phyloP scores from a whole-genome alignment of 2,329 filamentous ascomycete species.

The Ophiostoma sp. region DNA sequence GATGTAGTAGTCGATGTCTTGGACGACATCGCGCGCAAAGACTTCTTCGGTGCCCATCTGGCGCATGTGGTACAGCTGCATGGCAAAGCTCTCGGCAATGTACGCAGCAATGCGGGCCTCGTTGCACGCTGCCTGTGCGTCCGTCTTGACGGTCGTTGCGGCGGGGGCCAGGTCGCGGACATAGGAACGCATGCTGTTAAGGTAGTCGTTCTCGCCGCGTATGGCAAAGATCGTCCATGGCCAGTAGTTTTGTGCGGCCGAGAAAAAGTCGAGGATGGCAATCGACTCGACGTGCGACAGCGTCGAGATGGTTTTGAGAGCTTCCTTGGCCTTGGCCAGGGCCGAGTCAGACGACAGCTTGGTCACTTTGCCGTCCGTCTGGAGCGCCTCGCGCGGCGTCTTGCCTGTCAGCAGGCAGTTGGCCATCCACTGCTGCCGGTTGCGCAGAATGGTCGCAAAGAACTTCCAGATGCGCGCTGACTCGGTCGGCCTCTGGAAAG shows the following conservation, averaged over 20 bases:
- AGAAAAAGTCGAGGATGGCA: constrained; percentile 81
- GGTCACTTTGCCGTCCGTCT: constrained; percentile 52
- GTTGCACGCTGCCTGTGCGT: constrained; percentile 58
- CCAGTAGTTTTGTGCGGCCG: constrained; percentile 90
- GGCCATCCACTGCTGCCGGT: constrained; percentile 93
- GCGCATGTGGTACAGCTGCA: constrained; percentile 84
- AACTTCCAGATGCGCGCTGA: constrained; percentile 78
- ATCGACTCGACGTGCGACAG: constrained; percentile 67
- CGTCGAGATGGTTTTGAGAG: constrained; percentile 64
- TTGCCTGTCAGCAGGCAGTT: constrained; percentile 88
- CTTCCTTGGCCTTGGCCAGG: constrained; percentile 70
- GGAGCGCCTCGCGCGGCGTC: constrained; percentile 74
- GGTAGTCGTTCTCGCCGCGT: constrained; percentile 70
- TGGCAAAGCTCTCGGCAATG: constrained; percentile 82
- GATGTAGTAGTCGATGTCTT: constrained; percentile 76
- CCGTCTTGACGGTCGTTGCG: constrained; percentile 53
- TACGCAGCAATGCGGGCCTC: constrained; percentile 75
- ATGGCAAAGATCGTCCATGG: constrained; percentile 86
- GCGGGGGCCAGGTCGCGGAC: constrained; percentile 60
- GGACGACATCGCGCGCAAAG: constrained; percentile 70
- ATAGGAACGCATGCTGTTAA: constrained; percentile 70
- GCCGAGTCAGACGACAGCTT: constrained; percentile 61
- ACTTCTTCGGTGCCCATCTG: constrained; percentile 67
- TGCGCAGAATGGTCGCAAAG: constrained; percentile 80
- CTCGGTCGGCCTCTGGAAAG: constrained; percentile 65